These are phyloP conservation scores for Fusarium sp. DNA, from an alignment of 2,329 filamentous ascomycete genomes.

Conservation along the genomic window DNA sequence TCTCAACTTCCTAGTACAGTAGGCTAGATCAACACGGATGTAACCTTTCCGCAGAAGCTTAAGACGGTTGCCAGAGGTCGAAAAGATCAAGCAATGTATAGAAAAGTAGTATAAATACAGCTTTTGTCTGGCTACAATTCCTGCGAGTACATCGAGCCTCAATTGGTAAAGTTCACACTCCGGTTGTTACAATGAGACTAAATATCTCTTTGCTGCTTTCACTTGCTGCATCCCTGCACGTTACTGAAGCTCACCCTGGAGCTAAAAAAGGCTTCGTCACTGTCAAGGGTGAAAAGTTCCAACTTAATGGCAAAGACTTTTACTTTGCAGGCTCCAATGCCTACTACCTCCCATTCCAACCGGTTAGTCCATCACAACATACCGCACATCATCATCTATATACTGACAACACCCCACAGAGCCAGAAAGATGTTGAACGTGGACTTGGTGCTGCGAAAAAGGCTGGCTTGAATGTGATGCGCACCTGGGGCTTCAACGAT, in stretches of 20 bases:
- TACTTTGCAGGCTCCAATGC: conserved; percentile 66
- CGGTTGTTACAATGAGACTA: not conserved
- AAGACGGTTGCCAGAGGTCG: not conserved
- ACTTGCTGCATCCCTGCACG: not conserved
- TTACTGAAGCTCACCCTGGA: not conserved
- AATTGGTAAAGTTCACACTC: not conserved
- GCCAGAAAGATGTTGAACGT: conserved; percentile 50
- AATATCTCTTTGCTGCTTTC: conserved; percentile 3
- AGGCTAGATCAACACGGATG: not conserved
- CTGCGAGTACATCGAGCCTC: not conserved
- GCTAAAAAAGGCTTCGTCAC: conserved; percentile 45
- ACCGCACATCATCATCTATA: accelerated
- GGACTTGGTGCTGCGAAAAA: conserved; percentile 14
- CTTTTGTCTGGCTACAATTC: not conserved
- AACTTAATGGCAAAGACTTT: conserved; percentile 56
- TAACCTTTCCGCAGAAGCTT: not conserved
- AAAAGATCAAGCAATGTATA: not conserved
- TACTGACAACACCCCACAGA: conserved; percentile 46
- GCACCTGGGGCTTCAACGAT: conserved; percentile 19
- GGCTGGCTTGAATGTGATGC: conserved; percentile 7
- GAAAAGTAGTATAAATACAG: not conserved
- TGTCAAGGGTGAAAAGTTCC: conserved; percentile 46
- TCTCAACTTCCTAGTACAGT: not conserved
- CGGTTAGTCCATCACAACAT: not conserved
- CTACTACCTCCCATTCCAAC: conserved; percentile 60